Percentiles rank a stretch among this genome's conserved stretches.
phyloP scores from a whole-genome alignment of 1,284 basidiomycete genomes.

The Microbotryomycetes sp. region DNA sequence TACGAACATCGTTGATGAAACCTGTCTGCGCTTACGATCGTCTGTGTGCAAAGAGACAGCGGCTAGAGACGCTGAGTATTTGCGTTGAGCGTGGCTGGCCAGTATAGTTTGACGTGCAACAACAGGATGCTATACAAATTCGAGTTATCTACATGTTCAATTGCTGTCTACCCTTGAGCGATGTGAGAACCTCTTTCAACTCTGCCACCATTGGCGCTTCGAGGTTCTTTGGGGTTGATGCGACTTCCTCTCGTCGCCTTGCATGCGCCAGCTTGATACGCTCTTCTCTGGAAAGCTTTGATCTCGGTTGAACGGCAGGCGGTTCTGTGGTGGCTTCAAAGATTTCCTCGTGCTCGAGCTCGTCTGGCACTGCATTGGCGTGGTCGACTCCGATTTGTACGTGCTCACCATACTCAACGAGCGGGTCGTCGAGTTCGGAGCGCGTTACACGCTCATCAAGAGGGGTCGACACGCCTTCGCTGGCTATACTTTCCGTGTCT shows the following conservation, averaged over 20 bases:
- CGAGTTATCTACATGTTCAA: no score
- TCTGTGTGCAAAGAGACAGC: no score
- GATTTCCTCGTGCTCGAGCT: constrained; percentile 5
- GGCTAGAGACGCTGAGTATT: no score
- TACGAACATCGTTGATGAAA: no score
- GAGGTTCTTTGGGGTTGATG: not conserved
- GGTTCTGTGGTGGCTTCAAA: constrained; percentile 15
- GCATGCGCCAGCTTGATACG: constrained; percentile 12
- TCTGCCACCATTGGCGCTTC: constrained; percentile 17
- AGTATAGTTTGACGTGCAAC: no score
- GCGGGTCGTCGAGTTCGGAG: not conserved
- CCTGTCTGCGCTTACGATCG: no score
- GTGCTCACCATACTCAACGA: not conserved
- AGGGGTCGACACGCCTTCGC: constrained; percentile 5
- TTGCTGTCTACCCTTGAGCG: constrained; percentile 3
- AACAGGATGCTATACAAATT: no score
- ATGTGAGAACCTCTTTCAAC: constrained; percentile 15
- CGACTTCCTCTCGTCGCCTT: constrained; percentile 2
- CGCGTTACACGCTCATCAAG: constrained; percentile 2
- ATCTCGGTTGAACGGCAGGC: not conserved
- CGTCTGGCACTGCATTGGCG: constrained; percentile 1
- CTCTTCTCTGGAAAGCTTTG: constrained; percentile 17
- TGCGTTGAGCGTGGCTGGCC: no score
- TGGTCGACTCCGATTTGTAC: constrained; percentile 1
- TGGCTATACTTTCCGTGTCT: not conserved